Evolutionary conservation across 805 yeast genomes (phyloP), one percentile per base, ranked within the genome.

Genomic region (Candida ortonii): DNA sequence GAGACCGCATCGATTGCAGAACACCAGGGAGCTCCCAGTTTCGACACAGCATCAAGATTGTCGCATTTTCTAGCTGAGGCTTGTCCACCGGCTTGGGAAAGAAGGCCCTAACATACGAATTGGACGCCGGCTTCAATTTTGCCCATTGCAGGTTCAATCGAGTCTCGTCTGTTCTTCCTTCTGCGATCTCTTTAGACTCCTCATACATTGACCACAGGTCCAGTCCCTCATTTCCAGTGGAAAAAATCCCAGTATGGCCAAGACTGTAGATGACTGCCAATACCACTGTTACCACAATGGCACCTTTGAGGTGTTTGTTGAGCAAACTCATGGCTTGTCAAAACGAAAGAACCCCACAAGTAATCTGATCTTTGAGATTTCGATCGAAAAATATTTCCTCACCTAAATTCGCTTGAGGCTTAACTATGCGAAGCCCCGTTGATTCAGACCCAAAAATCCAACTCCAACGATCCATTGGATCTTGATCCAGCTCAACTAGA

Each of bases 1-100:
- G 58, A 7, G 84, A 76, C 50, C 95, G 69, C 75, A 88, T 87
- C 14, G 95, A 76, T 27, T 61, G 55, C 28, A 88, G 58, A 0
- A 93, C 95, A 1, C 82, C 88, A 8, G 71, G 67, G 8, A 88
- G 59, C 57, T 88, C 97, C 63, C 72, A 68, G 55, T 88, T 88
- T 36, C 97, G 67, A 24, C 84, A 95, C 17, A 89, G 71, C 95
- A 89, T 88, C 36, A 89, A 71, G 17, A 89, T 57, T 0, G 95
- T 82, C 3, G 97, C 97, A 55, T 87, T 88, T 51, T 85, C 95
- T 81, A 25, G 62, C 38, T 66, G 13, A 6, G 34, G 36, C 10
- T 22, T 28, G 7, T 30, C 22, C 8, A 18, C 30, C 20, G 35
- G 30, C n/a, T 43, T 33, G 3, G 65, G 55, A 16, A 62, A 46